phyloP scores from a whole-genome alignment of 129 eudicot genomes.

The Lactuca saligna region DNA sequence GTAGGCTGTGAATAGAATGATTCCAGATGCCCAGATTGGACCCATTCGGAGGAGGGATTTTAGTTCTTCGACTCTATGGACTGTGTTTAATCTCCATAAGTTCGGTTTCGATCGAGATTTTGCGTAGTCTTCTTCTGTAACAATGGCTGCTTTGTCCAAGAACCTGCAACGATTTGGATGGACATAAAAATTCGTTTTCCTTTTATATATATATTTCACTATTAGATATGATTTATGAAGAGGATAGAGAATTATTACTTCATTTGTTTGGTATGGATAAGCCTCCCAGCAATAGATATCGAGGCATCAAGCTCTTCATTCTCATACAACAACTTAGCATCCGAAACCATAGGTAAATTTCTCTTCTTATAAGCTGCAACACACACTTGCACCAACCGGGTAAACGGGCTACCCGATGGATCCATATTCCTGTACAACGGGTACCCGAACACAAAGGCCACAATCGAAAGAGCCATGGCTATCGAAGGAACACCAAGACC shows the following conservation, averaged over 20 bases:
- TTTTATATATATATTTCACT: too few species aligned
- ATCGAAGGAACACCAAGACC: constrained; percentile 62
- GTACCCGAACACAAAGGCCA: constrained; percentile 42
- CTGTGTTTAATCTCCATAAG: constrained; percentile 72
- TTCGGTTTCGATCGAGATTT: constrained; percentile 50
- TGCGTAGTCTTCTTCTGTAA: constrained; percentile 57
- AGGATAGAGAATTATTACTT: constrained; percentile 21
- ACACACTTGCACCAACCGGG: constrained; percentile 48
- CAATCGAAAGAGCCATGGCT: constrained; percentile 47
- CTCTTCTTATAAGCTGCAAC: constrained; percentile 57
- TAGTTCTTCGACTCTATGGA: constrained; percentile 88
- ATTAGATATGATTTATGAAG: not conserved
- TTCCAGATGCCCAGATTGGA: constrained; percentile 94
- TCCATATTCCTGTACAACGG: constrained; percentile 50
- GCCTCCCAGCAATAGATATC: constrained; percentile 66
- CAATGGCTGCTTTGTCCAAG: constrained; percentile 87
- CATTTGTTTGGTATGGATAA: constrained; percentile 50
- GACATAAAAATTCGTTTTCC: too few species aligned
- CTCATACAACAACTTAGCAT: constrained; percentile 36
- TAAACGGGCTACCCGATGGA: constrained; percentile 56
- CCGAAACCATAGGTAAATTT: constrained; percentile 26
- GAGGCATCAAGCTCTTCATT: constrained; percentile 69
- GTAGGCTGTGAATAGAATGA: constrained; percentile 68
- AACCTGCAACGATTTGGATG: constrained; percentile 40
- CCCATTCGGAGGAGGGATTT: constrained; percentile 78